Base-by-base conservation (phyloP, 768 basidiomycete species). In the Leccinum disarticulatum region DNA sequence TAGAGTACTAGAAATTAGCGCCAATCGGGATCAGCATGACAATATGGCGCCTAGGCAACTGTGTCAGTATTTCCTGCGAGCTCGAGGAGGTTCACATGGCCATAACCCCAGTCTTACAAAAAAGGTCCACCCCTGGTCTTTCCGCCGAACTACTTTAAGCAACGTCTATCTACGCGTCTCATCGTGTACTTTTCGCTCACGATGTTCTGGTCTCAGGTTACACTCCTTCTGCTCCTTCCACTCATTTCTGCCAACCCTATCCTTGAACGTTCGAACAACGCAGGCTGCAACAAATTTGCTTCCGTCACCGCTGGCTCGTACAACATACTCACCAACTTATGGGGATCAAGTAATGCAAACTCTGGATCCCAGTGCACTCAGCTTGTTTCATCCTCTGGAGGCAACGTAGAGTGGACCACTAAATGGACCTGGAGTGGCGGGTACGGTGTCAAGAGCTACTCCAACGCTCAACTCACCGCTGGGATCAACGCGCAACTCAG, bases 361-460 rank as follows among this genome's bases (percentile, higher is more conserved):
- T 78, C 81, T 11, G 85, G 86, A 38, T 78, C 74, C 22, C 80
- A 83, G 61, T 85, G 84, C 65, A 77, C 84, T 31, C 69, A 74
- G 22, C 63, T 87, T 62, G 68, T 70, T 1, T 80, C 78, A 17
- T 57, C 80, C 63, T 73, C 70, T 51, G 81, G 77, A 3, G 74
- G 67, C 30, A 79, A 70, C 6, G 60, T 84, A 35, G 69, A 74
- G 0, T 87, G 86, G 86, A 76, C 65, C 68, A 83, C 79, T 30
- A 76, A 66, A 3, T 87, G 82, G 81, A 73, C 59, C 1, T 87
- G 86, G 86, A 58, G 22, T 7, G 85, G 85, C 33, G 82, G 78
- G 7, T 74, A 54, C 22, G 75, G 77, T 22, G 77, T 88, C 61
- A 88, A 87, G 79, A 86, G 83, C 66, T 88, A 79, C 72, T 77